These are phyloP conservation scores for Penicillium ucsense DNA, from an alignment of 495 filamentous ascomycete species.

Conservation along the genomic window DNA sequence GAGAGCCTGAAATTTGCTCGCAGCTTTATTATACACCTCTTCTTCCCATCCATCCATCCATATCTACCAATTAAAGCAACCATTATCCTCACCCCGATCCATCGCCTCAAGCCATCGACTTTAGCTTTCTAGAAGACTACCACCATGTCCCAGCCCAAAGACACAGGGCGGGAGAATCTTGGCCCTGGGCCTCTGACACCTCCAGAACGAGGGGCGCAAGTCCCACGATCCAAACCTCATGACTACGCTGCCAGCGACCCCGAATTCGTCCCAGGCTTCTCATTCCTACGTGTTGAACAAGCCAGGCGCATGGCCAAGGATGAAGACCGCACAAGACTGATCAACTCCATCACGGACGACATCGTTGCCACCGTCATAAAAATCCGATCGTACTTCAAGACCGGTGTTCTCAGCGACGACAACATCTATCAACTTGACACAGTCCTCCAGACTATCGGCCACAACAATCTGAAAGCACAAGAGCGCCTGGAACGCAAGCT, in stretches of 20 bases:
- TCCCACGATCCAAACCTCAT: background rate
- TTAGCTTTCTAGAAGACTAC: no score
- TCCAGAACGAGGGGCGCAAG: background rate
- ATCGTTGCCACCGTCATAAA: conserved; percentile 16
- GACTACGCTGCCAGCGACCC: background rate
- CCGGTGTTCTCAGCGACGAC: conserved; percentile 6
- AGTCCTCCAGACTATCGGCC: conserved; percentile 14
- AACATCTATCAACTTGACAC: conserved; percentile 15
- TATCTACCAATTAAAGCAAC: no score
- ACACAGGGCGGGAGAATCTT: no score
- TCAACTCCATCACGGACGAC: conserved; percentile 23
- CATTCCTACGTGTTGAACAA: conserved; percentile 8
- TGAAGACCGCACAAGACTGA: conserved; percentile 8
- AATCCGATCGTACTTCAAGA: conserved; percentile 11
- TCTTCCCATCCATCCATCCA: no score
- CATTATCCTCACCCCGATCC: no score
- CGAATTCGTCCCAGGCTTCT: background rate
- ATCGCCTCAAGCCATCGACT: no score
- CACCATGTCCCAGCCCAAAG: no score
- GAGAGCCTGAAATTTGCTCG: no score
- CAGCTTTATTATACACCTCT: no score
- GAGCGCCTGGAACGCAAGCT: conserved; percentile 7
- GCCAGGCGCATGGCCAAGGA: background rate
- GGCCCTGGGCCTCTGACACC: background rate
- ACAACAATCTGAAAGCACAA: conserved; percentile 3